These are phyloP conservation scores for Choiromyces venosus DNA, from an alignment of 495 filamentous ascomycete genomes.

Conservation along the genomic window DNA sequence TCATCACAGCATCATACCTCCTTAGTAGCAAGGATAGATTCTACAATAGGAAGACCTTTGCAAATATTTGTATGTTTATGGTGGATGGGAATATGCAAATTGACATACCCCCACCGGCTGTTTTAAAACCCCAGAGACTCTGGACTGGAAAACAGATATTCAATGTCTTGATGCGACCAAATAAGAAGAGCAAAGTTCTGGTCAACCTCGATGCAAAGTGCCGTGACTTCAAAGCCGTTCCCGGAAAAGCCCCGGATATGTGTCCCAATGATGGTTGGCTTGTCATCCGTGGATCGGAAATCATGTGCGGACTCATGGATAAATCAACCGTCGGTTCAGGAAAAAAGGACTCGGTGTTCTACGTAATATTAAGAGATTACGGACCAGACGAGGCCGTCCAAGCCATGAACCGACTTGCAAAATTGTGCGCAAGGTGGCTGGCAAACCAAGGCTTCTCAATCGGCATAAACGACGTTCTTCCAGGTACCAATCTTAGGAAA, in stretches of 20 bases:
- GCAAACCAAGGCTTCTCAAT: conserved; percentile 92
- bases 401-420: conserved; percentile 91
- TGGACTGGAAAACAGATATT: conserved; percentile 99
- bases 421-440: conserved; percentile 80
- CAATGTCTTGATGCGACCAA: conserved; percentile 89
- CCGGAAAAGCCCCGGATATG: conserved; percentile 61
- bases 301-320: conserved; percentile 98
- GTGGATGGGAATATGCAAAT: conserved; percentile 72
- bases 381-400: conserved; percentile 80
- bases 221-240: conserved; percentile 63
- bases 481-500: conserved; percentile 58
- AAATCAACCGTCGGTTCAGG: conserved; percentile 91
- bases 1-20: conserved; percentile 90
- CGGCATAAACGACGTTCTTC: conserved; percentile 88
- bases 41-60: conserved; percentile 77
- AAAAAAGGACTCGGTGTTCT: conserved; percentile 97
- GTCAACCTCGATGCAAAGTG: conserved; percentile 93
- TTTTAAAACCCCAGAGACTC: conserved; percentile 76
- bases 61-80: conserved; percentile 90
- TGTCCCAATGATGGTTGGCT: conserved; percentile 79
- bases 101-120: conserved; percentile 77
- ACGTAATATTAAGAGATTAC: conserved; percentile 89
- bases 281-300: conserved; percentile 88
- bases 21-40: conserved; percentile 90
- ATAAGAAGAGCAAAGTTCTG: conserved; percentile 66